Evolutionary conservation across 1,284 basidiomycete species (phyloP).

Genomic region (Boletus smithii): DNA sequence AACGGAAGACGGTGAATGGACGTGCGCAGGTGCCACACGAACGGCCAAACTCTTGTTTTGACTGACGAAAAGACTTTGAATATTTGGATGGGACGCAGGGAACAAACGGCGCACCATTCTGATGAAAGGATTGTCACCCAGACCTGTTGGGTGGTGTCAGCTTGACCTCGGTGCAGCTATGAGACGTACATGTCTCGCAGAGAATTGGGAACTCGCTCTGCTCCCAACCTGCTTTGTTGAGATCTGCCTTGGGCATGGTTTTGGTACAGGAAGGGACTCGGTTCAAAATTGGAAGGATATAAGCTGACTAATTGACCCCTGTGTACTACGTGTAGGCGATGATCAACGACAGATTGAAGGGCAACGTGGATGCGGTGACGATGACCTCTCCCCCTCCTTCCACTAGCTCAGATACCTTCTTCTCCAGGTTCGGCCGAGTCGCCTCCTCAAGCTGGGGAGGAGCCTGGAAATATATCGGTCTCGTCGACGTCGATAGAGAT

Average conservation of each 20-base stretch:
- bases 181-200: slow-evolving; percentile 81
- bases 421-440: slow-evolving; percentile 86
- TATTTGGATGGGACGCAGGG: not conserved
- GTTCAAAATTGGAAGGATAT: slow-evolving; percentile 12
- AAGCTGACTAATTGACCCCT: slow-evolving; percentile 28
- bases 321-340: slow-evolving; percentile 54
- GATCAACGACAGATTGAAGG: slow-evolving; percentile 78
- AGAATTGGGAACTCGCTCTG: slow-evolving; percentile 88
- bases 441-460: slow-evolving; percentile 86
- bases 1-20: slow-evolving; percentile 96
- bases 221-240: slow-evolving; percentile 91
- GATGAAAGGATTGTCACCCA: slow-evolving; percentile 85
- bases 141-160: slow-evolving; percentile 47
- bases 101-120: slow-evolving; percentile 68
- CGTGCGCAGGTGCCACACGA: slow-evolving; percentile 96
- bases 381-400: slow-evolving; percentile 72
- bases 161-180: slow-evolving; percentile 1
- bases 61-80: slow-evolving; percentile 47
- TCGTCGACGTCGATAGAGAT: slow-evolving; percentile 66
- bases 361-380: slow-evolving; percentile 85
- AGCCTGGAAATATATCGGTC: slow-evolving; percentile 87
- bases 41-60: slow-evolving; percentile 93
- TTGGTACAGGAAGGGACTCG: slow-evolving; percentile 1
- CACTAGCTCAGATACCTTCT: slow-evolving; percentile 80
- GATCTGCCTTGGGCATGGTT: slow-evolving; percentile 72